phyloP scores from a whole-genome alignment of 148 eudicot genomes.

The Rhododendron vialii region DNA sequence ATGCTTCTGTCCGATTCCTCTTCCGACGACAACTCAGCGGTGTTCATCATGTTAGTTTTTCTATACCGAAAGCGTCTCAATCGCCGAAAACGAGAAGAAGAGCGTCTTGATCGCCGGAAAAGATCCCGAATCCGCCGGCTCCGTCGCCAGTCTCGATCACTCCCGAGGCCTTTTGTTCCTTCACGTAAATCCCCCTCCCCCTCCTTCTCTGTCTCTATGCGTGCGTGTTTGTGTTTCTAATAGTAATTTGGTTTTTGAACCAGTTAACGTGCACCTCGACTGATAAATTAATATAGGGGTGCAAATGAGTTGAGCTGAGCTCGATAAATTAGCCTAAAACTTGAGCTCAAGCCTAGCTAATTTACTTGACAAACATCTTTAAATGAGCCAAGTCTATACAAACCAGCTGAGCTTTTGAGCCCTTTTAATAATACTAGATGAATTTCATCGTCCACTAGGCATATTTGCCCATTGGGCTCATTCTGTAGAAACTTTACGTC shows the following conservation, averaged over 20 bases:
- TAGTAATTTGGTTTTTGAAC: too few relatives aligned
- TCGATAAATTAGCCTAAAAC: too few relatives aligned
- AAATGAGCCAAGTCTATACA: too few relatives aligned
- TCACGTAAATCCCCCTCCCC: not conserved
- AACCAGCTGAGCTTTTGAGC: too few relatives aligned
- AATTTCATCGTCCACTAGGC: not conserved
- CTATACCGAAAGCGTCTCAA: not conserved
- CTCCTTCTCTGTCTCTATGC: not conserved
- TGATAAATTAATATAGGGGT: too few relatives aligned
- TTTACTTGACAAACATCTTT: too few relatives aligned
- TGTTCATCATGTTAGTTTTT: not conserved
- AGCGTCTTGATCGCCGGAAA: not conserved
- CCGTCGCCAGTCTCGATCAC: not conserved
- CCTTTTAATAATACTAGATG: too few relatives aligned
- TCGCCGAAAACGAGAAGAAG: not conserved
- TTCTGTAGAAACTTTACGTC: too few relatives aligned
- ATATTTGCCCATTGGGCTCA: too few relatives aligned
- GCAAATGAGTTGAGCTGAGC: too few relatives aligned
- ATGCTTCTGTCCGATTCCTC: not conserved
- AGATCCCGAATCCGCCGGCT: not conserved
- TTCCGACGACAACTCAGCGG: not conserved
- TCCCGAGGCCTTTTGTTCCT: not conserved
- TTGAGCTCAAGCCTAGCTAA: too few relatives aligned
- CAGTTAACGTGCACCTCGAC: too few relatives aligned
- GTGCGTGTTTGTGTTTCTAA: not conserved